These are phyloP conservation scores for Torulaspora maleeae DNA, from an alignment of 805 yeast species.

Conservation along the genomic window DNA sequence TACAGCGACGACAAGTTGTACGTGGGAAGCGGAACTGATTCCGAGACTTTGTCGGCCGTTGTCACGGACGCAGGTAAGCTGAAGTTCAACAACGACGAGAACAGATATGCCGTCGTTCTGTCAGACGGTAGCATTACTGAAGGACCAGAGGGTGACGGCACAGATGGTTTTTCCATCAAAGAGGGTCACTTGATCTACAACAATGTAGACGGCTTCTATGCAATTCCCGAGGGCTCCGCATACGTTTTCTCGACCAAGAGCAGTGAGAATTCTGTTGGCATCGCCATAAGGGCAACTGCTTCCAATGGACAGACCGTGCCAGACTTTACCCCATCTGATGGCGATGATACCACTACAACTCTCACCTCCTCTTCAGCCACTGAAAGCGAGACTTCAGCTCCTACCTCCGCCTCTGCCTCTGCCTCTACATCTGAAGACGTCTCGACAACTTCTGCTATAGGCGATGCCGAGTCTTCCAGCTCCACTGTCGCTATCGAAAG, in stretches of 20 bases:
- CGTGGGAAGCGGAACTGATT: conserved; percentile 12
- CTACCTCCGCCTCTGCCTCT: conserved; percentile 24
- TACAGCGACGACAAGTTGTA: conserved; percentile 19
- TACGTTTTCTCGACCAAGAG: conserved; percentile 28
- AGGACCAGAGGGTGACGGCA: conserved; percentile 25
- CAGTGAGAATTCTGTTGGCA: conserved; percentile 22
- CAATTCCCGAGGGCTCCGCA: conserved; percentile 33
- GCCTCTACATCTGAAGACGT: conserved; percentile 16
- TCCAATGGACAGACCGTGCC: conserved; percentile 17
- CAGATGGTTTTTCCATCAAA: conserved; percentile 39
- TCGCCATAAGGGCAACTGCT: conserved; percentile 19
- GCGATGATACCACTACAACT: not conserved
- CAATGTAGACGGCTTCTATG: conserved; percentile 37
- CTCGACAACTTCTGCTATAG: not conserved
- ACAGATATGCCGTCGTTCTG: conserved; percentile 29
- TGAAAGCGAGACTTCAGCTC: conserved; percentile 8
- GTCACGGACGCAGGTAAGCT: conserved; percentile 36
- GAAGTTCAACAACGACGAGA: conserved; percentile 26
- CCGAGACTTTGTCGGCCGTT: conserved; percentile 17
- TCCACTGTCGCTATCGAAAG: not conserved
- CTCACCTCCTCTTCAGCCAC: conserved; percentile 1
- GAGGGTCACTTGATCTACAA: conserved; percentile 38
- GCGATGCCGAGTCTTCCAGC: not conserved
- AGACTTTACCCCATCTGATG: conserved; percentile 16
- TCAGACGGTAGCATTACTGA: conserved; percentile 23